phyloP scores from a whole-genome alignment of 805 yeast species.

The Debaryomyces castellii region DNA sequence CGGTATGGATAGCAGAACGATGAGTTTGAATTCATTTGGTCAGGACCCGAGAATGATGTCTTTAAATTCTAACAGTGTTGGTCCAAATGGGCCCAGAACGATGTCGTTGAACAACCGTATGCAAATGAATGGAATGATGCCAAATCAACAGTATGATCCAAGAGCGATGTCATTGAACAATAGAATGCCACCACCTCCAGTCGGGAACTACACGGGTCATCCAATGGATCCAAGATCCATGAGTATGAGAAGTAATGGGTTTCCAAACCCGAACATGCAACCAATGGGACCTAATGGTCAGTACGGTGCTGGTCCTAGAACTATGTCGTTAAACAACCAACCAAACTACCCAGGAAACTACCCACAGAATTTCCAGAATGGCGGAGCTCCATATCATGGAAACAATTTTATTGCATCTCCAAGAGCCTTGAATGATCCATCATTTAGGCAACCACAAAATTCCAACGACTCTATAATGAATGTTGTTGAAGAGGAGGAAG shows the following conservation, averaged over 20 bases:
- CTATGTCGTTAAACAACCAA: slow-evolving; percentile 26
- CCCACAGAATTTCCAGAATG: not conserved
- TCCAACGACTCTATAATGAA: slow-evolving; percentile 34
- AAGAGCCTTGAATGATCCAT: not conserved
- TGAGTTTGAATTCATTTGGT: slow-evolving; percentile 17
- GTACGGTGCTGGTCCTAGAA: slow-evolving; percentile 10
- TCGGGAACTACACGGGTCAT: slow-evolving; percentile 2
- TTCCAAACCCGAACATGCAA: slow-evolving; percentile 7
- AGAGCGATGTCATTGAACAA: slow-evolving; percentile 11
- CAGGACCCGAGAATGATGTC: slow-evolving; percentile 43
- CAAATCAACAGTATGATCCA: slow-evolving; percentile 6
- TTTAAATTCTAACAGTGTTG: slow-evolving; percentile 18
- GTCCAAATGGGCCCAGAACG: slow-evolving; percentile 14
- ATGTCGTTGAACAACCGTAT: slow-evolving; percentile 18
- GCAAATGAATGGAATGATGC: slow-evolving; percentile 12
- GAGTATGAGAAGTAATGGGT: slow-evolving; percentile 9
- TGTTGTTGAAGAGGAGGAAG: slow-evolving; percentile 37
- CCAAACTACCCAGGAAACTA: not conserved
- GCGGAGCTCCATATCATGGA: not conserved
- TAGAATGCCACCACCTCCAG: slow-evolving; percentile 14
- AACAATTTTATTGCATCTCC: not conserved
- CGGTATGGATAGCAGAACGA: slow-evolving; percentile 28
- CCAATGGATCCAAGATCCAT: slow-evolving; percentile 13
- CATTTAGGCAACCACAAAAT: slow-evolving; percentile 6
- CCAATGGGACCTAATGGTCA: slow-evolving; percentile 2